phyloP scores from a whole-genome alignment of 129 eudicot species.

The Artemisia argyi region DNA sequence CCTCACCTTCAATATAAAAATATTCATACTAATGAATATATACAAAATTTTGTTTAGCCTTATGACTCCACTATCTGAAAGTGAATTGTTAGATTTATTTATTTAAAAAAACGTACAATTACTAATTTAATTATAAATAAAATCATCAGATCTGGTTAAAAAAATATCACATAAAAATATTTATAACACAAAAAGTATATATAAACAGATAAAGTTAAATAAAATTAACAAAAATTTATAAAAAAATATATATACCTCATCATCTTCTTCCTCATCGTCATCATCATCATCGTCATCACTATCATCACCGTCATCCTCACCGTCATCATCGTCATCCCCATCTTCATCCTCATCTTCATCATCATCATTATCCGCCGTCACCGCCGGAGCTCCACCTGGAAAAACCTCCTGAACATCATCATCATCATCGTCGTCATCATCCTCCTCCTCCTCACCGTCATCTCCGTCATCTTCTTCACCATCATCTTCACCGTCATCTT shows the following conservation, averaged over 20 bases:
- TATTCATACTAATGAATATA: no score
- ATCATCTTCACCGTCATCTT: constrained; percentile 46
- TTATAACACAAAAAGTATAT: neutral
- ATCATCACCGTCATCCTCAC: constrained; percentile 43
- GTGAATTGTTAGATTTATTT: no score
- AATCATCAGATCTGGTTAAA: neutral
- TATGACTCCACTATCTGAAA: no score
- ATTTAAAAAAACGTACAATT: no score
- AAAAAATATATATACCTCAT: constrained; percentile 38
- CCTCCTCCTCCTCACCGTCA: constrained; percentile 43
- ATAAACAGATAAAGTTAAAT: neutral
- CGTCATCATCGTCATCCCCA: constrained; percentile 43
- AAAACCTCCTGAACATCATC: constrained; percentile 41
- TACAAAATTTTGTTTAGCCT: no score
- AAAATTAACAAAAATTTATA: neutral
- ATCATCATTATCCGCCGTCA: constrained; percentile 42
- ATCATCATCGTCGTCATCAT: constrained; percentile 53
- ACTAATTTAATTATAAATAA: no score
- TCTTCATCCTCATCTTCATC: constrained; percentile 44
- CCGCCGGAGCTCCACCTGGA: constrained; percentile 40
- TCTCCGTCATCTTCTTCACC: constrained; percentile 19
- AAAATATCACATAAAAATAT: neutral
- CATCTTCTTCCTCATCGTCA: constrained; percentile 42
- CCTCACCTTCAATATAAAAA: no score
- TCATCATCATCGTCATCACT: constrained; percentile 42